Percentiles rank a stretch among this genome's conserved stretches.
Evolutionary conservation across 106 monocot genomes (phyloP).

Genomic region (Narthecium ossifragum): DNA sequence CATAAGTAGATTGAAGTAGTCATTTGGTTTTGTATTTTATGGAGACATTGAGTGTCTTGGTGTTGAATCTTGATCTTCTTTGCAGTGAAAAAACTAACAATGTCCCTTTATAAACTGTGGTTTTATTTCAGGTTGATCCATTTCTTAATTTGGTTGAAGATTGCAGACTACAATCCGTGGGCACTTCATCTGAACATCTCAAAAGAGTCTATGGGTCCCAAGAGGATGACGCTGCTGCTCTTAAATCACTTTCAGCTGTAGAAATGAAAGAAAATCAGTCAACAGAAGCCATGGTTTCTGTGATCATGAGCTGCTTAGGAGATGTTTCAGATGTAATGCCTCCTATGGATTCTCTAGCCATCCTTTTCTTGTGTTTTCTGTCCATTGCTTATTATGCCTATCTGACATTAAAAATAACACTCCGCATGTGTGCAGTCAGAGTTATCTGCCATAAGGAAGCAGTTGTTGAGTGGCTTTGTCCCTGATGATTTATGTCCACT

Average conservation of each 20-base stretch:
- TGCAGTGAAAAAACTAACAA: no score
- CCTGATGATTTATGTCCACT: constrained; percentile 69
- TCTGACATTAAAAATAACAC: neutral
- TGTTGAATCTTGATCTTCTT: no score
- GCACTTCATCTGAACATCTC: constrained; percentile 12
- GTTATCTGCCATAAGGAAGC: constrained; percentile 31
- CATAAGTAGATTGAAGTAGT: no score
- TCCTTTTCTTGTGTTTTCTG: neutral
- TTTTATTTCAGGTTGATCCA: constrained; percentile 68
- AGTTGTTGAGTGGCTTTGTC: constrained; percentile 52
- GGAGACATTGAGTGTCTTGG: no score
- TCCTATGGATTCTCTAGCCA: neutral
- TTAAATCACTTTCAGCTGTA: constrained; percentile 44
- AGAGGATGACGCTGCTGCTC: constrained; percentile 61
- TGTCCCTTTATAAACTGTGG: no score
- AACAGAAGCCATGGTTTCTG: constrained; percentile 43
- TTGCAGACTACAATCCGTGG: constrained; percentile 42
- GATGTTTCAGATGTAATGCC: constrained; percentile 44
- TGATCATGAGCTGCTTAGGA: constrained; percentile 50
- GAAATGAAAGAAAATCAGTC: constrained; percentile 25
- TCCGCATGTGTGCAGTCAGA: constrained; percentile 39
- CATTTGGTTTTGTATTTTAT: no score
- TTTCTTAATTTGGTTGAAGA: constrained; percentile 75
- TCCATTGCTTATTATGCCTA: neutral
- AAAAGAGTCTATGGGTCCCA: constrained; percentile 50